These are phyloP conservation scores for Talaromyces liani DNA, from an alignment of 495 filamentous ascomycete species.

Conservation along the genomic window DNA sequence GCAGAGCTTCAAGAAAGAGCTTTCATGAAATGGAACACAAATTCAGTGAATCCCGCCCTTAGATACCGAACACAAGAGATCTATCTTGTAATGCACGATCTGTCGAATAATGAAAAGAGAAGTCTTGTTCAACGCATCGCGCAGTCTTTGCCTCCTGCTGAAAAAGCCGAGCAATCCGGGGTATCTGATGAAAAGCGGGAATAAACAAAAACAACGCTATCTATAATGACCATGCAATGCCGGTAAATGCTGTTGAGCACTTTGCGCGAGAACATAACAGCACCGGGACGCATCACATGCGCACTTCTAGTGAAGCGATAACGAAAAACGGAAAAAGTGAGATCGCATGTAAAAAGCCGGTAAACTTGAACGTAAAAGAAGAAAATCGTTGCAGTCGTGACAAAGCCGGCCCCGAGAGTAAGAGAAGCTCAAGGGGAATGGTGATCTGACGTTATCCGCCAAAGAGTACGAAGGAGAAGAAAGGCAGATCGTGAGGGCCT, in stretches of 20 bases:
- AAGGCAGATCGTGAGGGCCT: constrained; percentile 39
- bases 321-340: constrained; percentile 21
- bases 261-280: constrained; percentile 21
- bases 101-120: constrained; percentile 7
- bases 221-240: constrained; percentile 67
- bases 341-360: constrained; percentile 20
- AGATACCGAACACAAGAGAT: constrained; percentile 45
- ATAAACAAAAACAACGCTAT: constrained; percentile 62
- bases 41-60: constrained; percentile 37
- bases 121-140: constrained; percentile 26
- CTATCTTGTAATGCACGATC: constrained; percentile 37
- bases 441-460: constrained; percentile 40
- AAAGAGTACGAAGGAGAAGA: constrained; percentile 36
- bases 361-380: constrained; percentile 11
- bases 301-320: constrained; percentile 34
- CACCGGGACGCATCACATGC: constrained; percentile 39
- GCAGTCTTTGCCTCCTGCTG: constrained; percentile 34
- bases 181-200: constrained; percentile 53
- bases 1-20: constrained; percentile 9
- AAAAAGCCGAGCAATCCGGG: constrained; percentile 40
- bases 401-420: constrained; percentile 41
- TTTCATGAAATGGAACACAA: constrained; percentile 16
- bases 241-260: constrained; percentile 28
- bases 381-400: constrained; percentile 40
- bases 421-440: constrained; percentile 33